Conservation (phyloP, 2,329 filamentous ascomycete species). For the Acarospora socialis region DNA sequence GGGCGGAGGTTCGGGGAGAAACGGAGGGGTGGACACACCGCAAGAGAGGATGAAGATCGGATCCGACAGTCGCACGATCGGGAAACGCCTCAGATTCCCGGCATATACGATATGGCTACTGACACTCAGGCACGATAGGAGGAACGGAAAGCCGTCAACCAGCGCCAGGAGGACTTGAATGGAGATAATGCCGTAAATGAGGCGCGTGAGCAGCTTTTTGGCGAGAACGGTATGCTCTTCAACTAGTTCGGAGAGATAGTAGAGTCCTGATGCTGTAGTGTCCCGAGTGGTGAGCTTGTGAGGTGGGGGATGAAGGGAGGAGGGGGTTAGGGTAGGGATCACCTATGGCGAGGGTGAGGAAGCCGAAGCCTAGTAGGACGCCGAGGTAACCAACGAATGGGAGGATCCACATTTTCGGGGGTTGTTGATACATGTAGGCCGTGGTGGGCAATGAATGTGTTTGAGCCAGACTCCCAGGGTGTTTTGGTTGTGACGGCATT, state of each 20-base stretch:
- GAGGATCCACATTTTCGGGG: conserved; percentile 81
- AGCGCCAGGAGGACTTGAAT: conserved; percentile 62
- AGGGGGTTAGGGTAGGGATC: conserved; percentile 18
- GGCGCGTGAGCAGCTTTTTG: conserved; percentile 66
- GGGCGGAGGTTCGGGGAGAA: too few species aligned
- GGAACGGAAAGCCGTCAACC: conserved; percentile 73
- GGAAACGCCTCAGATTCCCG: conserved; percentile 66
- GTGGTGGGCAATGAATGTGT: too few species aligned
- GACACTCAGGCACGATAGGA: conserved; percentile 60
- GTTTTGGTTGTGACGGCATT: too few species aligned
- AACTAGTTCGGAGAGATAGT: conserved; percentile 94
- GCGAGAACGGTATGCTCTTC: conserved; percentile 93
- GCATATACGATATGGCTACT: conserved; percentile 72
- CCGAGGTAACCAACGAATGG: conserved; percentile 83
- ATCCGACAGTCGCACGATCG: conserved; percentile 71
- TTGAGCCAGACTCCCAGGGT: too few species aligned
- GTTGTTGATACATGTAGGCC: too few species aligned
- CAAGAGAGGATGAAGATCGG: conserved; percentile 78
- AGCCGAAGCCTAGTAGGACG: conserved; percentile 76
- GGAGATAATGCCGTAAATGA: conserved; percentile 71
- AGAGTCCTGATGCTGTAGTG: conserved; percentile 71
- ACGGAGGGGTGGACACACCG: conserved; percentile 36
- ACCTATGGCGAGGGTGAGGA: conserved; percentile 89
- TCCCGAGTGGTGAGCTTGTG: conserved; percentile 6
- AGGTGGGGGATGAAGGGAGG: background rate